Conservation (phyloP, 2,329 filamentous ascomycete species). For the Gaeumannomyces sp. region DNA sequence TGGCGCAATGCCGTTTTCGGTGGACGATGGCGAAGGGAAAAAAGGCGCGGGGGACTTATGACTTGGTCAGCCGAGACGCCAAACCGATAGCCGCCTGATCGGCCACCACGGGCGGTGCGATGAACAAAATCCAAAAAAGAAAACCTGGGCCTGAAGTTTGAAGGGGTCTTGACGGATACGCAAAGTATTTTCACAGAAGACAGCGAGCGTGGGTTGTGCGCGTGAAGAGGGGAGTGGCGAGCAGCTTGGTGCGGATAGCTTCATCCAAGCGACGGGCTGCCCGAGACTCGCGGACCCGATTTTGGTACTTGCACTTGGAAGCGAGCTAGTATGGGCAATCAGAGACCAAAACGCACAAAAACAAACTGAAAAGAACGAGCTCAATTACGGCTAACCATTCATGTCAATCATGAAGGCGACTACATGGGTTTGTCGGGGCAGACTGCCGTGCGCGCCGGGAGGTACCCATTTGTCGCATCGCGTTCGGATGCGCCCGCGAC, state of each 20-base stretch:
- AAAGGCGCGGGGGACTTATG: no score
- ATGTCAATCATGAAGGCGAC: background rate
- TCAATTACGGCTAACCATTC: conserved; percentile 1
- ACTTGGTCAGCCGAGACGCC: no score
- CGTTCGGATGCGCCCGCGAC: background rate
- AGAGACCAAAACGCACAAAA: background rate
- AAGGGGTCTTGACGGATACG: no score
- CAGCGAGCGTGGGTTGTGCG: background rate
- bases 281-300: background rate
- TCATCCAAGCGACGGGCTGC: conserved; percentile 2
- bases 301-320: conserved; percentile 4
- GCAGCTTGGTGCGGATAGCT: conserved; percentile 7
- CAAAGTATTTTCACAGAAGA: no score
- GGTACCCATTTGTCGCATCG: no score
- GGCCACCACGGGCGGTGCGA: no score
- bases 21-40: no score
- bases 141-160: no score
- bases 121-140: no score
- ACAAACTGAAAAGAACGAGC: background rate
- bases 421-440: background rate
- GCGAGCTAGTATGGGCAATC: background rate
- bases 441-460: background rate
- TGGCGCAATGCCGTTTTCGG: no score
- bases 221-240: background rate
- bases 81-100: no score